phyloP scores from a whole-genome alignment of 192 early-diverging fungal species.

The Powellomyces hirtus region DNA sequence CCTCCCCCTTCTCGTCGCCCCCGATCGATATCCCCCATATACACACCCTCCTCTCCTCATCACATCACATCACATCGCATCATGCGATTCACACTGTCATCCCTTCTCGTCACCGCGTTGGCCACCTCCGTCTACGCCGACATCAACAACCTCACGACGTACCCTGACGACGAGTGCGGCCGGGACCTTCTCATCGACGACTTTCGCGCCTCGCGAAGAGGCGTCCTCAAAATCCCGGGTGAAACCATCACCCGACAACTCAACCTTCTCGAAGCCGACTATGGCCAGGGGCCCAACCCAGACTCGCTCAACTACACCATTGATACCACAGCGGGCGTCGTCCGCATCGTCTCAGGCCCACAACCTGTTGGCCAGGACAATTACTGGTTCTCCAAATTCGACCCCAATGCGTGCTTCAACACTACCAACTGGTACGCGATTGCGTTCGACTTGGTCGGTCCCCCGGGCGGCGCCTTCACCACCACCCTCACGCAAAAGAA shows the following conservation, averaged over 20 bases:
- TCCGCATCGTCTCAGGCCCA: no score
- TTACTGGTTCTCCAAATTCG: slow-evolving; percentile 39
- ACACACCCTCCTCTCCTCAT: no score
- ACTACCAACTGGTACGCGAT: slow-evolving; percentile 23
- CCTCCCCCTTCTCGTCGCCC: neutral
- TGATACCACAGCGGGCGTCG: neutral
- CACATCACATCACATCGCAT: no score
- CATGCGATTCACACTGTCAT: neutral
- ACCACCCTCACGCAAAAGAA: slow-evolving; percentile 32
- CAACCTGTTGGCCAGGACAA: slow-evolving; percentile 9
- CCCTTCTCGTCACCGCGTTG: slow-evolving; percentile 4
- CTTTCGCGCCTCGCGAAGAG: neutral
- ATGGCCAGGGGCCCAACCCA: neutral
- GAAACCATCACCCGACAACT: slow-evolving; percentile 1
- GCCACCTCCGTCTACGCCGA: neutral
- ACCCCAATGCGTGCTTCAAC: slow-evolving; percentile 34
- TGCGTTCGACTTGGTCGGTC: slow-evolving; percentile 33
- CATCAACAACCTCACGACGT: neutral
- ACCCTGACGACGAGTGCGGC: slow-evolving; percentile 9
- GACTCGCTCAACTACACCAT: slow-evolving; percentile 8
- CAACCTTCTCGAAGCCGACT: slow-evolving; percentile 31
- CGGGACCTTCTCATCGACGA: slow-evolving; percentile 28
- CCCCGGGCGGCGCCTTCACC: slow-evolving; percentile 29
- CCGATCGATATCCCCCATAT: neutral
- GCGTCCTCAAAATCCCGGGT: neutral